A percentile compares a stretch with the other conserved stretches of the same genome.
Conservation (phyloP, 1,139 yeast species). For the Hyphopichia pseudoburtonii region DNA sequence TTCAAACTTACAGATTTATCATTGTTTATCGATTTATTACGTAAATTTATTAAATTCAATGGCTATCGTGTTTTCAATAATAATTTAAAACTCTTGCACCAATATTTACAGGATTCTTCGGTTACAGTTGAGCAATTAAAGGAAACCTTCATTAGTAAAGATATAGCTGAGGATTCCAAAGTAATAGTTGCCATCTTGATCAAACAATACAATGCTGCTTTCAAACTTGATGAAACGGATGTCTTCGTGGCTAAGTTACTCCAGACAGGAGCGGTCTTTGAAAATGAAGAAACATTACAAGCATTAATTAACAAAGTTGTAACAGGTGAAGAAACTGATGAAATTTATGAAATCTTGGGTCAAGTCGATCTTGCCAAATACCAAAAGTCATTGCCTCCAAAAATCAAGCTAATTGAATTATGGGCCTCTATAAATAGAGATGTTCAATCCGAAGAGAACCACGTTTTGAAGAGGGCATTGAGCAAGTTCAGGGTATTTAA, state of each 20-base stretch:
- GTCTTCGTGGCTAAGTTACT: slow-evolving; percentile 22
- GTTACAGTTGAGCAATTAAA: background rate
- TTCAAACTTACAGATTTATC: slow-evolving; percentile 18
- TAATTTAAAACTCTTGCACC: slow-evolving; percentile 25
- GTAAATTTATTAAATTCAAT: slow-evolving; percentile 45
- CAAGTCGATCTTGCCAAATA: slow-evolving; percentile 9
- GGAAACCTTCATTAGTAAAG: background rate
- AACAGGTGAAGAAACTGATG: slow-evolving; percentile 1
- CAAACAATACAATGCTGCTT: background rate
- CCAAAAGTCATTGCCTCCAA: slow-evolving; percentile 8
- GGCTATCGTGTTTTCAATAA: slow-evolving; percentile 32
- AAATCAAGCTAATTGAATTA: slow-evolving; percentile 10
- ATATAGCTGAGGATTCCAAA: background rate
- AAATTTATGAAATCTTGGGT: slow-evolving; percentile 10
- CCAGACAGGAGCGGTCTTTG: slow-evolving; percentile 11
- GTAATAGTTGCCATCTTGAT: background rate
- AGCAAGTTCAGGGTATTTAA: slow-evolving; percentile 37
- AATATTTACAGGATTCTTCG: slow-evolving; percentile 14
- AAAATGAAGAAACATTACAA: slow-evolving; percentile 14
- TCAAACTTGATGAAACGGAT: slow-evolving; percentile 1
- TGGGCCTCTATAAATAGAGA: slow-evolving; percentile 23
- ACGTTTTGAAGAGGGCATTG: slow-evolving; percentile 22
- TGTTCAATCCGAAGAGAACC: slow-evolving; percentile 26
- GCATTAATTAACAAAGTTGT: slow-evolving; percentile 11
- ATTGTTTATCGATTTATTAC: slow-evolving; percentile 31